phyloP scores from a whole-genome alignment of 106 monocot species.

The Phalaenopsis equestris region DNA sequence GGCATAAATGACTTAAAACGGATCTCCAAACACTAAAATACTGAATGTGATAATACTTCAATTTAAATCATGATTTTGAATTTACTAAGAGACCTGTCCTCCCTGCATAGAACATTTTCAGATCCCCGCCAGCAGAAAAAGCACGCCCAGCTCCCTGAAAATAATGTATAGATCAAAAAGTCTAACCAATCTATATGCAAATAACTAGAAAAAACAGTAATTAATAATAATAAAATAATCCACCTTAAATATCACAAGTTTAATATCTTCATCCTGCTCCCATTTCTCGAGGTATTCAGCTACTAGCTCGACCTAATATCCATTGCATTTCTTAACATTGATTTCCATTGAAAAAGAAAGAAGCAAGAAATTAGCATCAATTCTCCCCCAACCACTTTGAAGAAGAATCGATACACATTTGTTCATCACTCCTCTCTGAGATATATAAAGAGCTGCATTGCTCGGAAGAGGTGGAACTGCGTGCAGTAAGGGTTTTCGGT shows the following conservation, averaged over 20 bases:
- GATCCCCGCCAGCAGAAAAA: conserved; percentile 85
- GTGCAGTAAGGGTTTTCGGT: too few relatives aligned
- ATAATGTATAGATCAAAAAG: background rate
- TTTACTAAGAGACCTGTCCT: conserved; percentile 34
- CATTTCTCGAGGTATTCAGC: conserved; percentile 59
- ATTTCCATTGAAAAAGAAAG: background rate
- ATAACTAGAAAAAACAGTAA: too few relatives aligned
- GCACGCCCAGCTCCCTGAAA: conserved; percentile 72
- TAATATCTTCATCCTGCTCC: conserved; percentile 55
- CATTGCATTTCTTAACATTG: background rate
- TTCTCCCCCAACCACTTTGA: conserved; percentile 38
- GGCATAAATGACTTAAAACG: background rate
- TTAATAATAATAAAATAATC: background rate
- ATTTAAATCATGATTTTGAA: background rate
- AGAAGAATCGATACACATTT: too few relatives aligned
- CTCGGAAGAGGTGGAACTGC: too few relatives aligned
- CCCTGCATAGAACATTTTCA: conserved; percentile 86
- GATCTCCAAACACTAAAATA: background rate
- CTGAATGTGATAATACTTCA: too few relatives aligned
- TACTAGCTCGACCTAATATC: conserved; percentile 50
- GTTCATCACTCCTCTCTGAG: too few relatives aligned
- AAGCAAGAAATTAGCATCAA: background rate
- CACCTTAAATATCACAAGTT: conserved; percentile 64
- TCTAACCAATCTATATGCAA: conserved; percentile 4
- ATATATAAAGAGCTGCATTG: too few relatives aligned